phyloP scores from a whole-genome alignment of 129 eudicot genomes.

The Scalesia atractyloides region DNA sequence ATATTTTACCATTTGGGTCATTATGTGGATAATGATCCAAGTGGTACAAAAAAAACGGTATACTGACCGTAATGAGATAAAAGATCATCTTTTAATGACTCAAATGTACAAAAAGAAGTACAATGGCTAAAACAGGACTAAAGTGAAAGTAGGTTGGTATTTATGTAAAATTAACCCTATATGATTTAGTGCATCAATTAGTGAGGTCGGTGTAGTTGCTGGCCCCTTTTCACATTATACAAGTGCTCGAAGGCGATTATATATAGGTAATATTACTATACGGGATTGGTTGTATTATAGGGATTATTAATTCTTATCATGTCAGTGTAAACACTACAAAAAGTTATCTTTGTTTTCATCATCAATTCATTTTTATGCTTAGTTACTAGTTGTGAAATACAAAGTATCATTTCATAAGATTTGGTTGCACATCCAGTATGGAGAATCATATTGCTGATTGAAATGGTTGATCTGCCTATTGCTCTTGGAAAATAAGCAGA shows the following conservation, averaged over 20 bases:
- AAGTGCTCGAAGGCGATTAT: slow-evolving; percentile 31
- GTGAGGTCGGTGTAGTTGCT: slow-evolving; percentile 65
- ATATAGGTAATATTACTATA: slow-evolving; percentile 26
- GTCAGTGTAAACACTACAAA: slow-evolving; percentile 23
- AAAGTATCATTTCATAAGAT: background rate
- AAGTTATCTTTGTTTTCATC: slow-evolving; percentile 14
- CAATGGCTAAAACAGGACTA: background rate
- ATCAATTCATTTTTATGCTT: background rate
- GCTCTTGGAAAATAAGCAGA: background rate
- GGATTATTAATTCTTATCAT: slow-evolving; percentile 30
- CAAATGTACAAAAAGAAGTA: background rate
- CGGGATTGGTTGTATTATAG: slow-evolving; percentile 32
- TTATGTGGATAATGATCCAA: background rate
- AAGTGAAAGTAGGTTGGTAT: slow-evolving; percentile 6
- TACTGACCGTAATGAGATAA: background rate
- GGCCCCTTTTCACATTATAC: slow-evolving; percentile 44
- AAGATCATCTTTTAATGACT: background rate
- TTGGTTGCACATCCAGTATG: background rate
- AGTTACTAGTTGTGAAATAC: background rate
- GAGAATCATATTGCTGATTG: background rate
- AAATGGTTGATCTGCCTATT: slow-evolving; percentile 1
- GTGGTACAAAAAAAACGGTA: slow-evolving; percentile 2
- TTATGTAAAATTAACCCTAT: background rate
- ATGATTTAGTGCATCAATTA: slow-evolving; percentile 35
- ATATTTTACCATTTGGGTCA: slow-evolving; percentile 3